These are phyloP conservation scores for Tephrocybe sp. DNA, from an alignment of 768 basidiomycete genomes.

Conservation along the genomic window DNA sequence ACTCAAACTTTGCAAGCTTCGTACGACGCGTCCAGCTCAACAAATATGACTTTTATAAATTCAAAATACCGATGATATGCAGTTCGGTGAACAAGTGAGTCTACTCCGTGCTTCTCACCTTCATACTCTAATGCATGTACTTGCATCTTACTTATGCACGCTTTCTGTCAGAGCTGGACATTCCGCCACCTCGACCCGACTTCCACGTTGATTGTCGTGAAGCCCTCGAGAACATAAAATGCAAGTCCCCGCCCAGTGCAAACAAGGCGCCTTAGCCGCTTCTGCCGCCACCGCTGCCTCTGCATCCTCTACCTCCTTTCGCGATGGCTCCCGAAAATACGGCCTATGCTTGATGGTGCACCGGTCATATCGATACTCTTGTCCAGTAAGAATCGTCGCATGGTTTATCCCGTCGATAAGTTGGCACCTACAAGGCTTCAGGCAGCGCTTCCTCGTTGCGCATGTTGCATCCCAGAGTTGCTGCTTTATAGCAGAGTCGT, in stretches of 20 bases:
- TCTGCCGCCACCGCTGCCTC: constrained; percentile 15
- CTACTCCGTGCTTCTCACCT: neutral
- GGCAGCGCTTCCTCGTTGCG: no score
- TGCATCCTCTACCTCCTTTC: constrained; percentile 23
- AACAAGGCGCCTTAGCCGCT: constrained; percentile 27
- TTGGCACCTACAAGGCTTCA: no score
- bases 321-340: no score
- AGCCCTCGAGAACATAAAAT: constrained; percentile 59
- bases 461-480: no score
- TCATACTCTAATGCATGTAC: neutral
- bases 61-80: constrained; percentile 86
- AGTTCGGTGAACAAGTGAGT: constrained; percentile 63
- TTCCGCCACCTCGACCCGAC: constrained; percentile 59
- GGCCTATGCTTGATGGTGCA: no score
- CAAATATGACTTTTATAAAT: constrained; percentile 97
- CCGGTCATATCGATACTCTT: no score
- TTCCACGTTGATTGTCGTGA: constrained; percentile 56
- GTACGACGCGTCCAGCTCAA: constrained; percentile 93
- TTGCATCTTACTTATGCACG: no score
- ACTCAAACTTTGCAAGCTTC: constrained; percentile 91
- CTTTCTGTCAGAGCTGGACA: constrained; percentile 53
- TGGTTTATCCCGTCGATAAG: no score
- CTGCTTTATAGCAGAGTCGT: no score
- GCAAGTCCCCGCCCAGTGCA: constrained; percentile 56
- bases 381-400: no score